phyloP scores from a whole-genome alignment of 148 eudicot species.

The Camellia japonica region DNA sequence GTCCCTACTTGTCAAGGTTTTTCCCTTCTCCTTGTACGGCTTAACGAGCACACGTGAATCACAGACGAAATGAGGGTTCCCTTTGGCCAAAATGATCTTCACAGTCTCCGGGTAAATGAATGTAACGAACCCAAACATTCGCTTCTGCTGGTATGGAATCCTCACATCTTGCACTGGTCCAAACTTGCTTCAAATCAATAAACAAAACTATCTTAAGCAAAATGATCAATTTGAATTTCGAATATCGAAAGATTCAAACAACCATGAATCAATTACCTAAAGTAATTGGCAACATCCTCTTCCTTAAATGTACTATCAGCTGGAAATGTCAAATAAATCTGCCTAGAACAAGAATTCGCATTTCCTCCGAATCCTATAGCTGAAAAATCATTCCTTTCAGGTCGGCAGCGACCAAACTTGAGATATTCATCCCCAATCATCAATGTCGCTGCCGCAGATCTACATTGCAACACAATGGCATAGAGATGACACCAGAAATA shows the following conservation, averaged over 20 bases:
- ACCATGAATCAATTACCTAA: conserved; percentile 43
- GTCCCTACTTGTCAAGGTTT: conserved; percentile 60
- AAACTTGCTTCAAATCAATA: conserved; percentile 50
- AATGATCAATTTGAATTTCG: background rate
- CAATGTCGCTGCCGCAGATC: conserved; percentile 72
- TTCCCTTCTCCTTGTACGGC: conserved; percentile 97
- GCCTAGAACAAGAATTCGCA: conserved; percentile 53
- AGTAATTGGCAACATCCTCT: conserved; percentile 86
- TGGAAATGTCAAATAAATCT: conserved; percentile 92
- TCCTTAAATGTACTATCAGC: conserved; percentile 93
- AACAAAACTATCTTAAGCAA: conserved; percentile 9
- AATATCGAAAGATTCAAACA: background rate
- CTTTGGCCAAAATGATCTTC: conserved; percentile 79
- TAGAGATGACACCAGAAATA: conserved; percentile 3
- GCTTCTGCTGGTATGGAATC: conserved; percentile 92
- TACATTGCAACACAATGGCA: conserved; percentile 36
- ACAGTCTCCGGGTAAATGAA: conserved; percentile 85
- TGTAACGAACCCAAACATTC: conserved; percentile 97
- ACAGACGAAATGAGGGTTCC: conserved; percentile 95
- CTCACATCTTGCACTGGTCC: conserved; percentile 99
- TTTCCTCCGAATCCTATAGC: conserved; percentile 41
- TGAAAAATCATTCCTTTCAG: conserved; percentile 59
- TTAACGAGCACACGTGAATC: conserved; percentile 97
- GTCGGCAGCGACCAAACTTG: conserved; percentile 46
- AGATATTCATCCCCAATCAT: conserved; percentile 74